These are phyloP conservation scores for Cynara cardunculus DNA, from an alignment of 129 eudicot genomes.

Conservation along the genomic window DNA sequence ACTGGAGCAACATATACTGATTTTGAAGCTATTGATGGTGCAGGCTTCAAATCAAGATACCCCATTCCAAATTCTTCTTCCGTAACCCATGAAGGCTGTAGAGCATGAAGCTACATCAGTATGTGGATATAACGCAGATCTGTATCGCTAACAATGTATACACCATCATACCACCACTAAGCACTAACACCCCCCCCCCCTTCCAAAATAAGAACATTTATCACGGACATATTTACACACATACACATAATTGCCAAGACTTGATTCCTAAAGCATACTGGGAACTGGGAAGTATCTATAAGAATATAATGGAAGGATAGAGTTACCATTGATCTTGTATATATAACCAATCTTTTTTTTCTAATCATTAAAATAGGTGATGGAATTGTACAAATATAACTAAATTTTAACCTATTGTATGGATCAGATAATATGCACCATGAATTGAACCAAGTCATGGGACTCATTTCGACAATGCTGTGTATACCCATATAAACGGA, in stretches of 20 bases:
- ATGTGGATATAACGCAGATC: neutral
- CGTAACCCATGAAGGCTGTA: conserved; percentile 96
- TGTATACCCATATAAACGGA: neutral
- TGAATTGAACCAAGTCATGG: neutral
- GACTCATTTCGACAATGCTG: neutral
- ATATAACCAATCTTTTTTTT: neutral
- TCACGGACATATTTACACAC: neutral
- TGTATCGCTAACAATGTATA: neutral
- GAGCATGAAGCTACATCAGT: conserved; percentile 14
- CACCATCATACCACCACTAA: neutral
- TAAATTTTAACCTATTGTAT: neutral
- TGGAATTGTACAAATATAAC: neutral
- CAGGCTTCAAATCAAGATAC: conserved; percentile 77
- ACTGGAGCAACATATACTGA: conserved; percentile 35
- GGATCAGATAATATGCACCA: neutral
- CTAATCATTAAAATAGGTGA: neutral
- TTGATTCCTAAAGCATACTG: neutral
- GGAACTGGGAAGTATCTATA: neutral
- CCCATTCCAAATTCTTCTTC: conserved; percentile 99
- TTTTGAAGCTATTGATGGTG: conserved; percentile 50
- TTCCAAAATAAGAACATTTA: neutral
- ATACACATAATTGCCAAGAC: neutral
- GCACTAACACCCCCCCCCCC: neutral
- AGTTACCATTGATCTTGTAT: neutral
- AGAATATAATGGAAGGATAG: neutral